These are phyloP conservation scores for Calocybe gambosa DNA, from an alignment of 1,284 basidiomycete species.

Conservation along the genomic window DNA sequence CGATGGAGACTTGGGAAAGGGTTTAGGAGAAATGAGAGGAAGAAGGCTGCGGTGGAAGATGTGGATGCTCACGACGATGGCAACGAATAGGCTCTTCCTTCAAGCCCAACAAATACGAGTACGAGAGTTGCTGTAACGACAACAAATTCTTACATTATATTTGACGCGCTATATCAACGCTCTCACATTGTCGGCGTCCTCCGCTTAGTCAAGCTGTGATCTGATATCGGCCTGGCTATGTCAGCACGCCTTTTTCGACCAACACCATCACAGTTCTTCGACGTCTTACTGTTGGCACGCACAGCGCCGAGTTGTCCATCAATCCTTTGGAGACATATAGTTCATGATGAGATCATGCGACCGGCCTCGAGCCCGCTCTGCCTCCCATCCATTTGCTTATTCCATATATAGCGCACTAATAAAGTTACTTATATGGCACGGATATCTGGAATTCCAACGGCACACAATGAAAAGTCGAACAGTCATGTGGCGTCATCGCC, in stretches of 20 bases:
- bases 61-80: constrained; percentile 17
- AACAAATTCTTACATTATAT: background rate
- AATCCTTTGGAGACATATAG: background rate
- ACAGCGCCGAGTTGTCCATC: background rate
- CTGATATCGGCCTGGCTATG: no score
- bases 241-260: no score
- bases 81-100: constrained; percentile 15
- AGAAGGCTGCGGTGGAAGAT: constrained; percentile 14
- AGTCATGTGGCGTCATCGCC: no score
- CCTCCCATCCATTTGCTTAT: background rate
- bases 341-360: background rate
- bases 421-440: no score
- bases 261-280: no score
- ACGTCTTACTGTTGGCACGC: no score
- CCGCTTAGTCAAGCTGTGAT: background rate
- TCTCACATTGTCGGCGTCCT: background rate
- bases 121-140: background rate
- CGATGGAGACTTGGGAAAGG: constrained; percentile 71
- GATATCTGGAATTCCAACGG: no score
- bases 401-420: no score
- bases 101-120: background rate
- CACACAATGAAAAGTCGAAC: no score
- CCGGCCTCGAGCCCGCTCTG: background rate
- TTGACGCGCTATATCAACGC: background rate
- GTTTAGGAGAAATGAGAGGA: constrained; percentile 24